A percentile compares a stretch with the other conserved stretches of the same genome.
Conservation (phyloP, 139 green algal genomes). For the Volvox reticuliferus region DNA sequence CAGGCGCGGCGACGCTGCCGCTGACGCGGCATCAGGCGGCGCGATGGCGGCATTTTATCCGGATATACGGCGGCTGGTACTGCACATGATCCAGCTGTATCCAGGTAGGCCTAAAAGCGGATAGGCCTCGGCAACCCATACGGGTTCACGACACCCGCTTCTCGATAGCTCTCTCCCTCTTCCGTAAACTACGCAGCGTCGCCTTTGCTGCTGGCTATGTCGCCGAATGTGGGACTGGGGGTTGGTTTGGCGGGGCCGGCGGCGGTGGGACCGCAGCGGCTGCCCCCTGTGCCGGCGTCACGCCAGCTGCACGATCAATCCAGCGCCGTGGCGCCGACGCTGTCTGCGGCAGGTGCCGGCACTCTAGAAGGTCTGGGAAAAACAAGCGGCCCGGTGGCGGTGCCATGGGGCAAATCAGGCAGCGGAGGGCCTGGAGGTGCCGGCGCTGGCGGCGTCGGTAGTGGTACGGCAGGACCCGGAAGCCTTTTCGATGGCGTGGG, state of each 20-base stretch:
- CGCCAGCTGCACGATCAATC: background rate
- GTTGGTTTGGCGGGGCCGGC: background rate
- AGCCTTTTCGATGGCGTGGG: slow-evolving; percentile 59
- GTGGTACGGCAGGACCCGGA: background rate
- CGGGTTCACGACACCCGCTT: too few species aligned
- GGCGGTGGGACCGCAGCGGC: background rate
- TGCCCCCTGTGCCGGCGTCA: background rate
- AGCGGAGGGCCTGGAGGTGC: background rate
- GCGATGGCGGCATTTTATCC: slow-evolving; percentile 53
- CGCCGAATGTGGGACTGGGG: background rate
- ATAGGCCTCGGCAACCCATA: too few species aligned
- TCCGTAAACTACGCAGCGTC: background rate
- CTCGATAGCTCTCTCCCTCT: too few species aligned
- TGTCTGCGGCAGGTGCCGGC: background rate
- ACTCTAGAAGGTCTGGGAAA: background rate
- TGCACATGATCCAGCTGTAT: slow-evolving; percentile 93
- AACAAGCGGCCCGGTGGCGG: background rate
- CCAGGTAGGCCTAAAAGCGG: slow-evolving; percentile 52
- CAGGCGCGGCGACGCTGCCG: slow-evolving; percentile 39
- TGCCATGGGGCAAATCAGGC: background rate
- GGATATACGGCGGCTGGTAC: slow-evolving; percentile 75
- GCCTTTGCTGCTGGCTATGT: background rate
- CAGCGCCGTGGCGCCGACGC: background rate
- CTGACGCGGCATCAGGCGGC: slow-evolving; percentile 1
- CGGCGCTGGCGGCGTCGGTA: background rate